Evolutionary conservation across 2,329 filamentous ascomycete species (phyloP), one percentile per base, ranked within the genome.

Genomic region (Colletotrichum falcatum): DNA sequence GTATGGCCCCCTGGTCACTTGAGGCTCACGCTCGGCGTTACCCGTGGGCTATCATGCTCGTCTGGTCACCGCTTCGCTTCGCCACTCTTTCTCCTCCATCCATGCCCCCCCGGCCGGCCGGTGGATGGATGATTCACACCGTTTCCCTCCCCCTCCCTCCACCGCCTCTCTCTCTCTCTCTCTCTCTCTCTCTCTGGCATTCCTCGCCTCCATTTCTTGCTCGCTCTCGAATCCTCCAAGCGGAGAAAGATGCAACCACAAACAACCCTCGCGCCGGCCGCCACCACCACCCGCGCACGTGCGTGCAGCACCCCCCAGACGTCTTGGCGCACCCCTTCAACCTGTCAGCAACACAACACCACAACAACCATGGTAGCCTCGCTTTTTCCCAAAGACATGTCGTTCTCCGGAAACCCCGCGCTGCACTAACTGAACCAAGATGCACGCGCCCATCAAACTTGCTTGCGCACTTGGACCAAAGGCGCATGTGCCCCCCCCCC

Each of bases 341-440:
- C 12, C 12, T 26, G 33, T 26, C 20, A 61, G 39, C 39, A 53
- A 55, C 30, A n/a, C n/a, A n/a, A n/a, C n/a, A n/a, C n/a, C n/a
- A n/a, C n/a, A 33, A 12, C 2, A 39, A 33, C 33, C 39, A 23
- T 20, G 33, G 53, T 65, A 65, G 66, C 54, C 66, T 69, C 66
- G 66, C 61, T 49, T 55, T 65, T 65, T 60, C 9, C 30, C 7
- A 3, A 7, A 33, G 3, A 7, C 30, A 33, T 33, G 4, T 33
- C 30, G n/a, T n/a, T 44, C 42, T 65, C 62, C 61, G 33, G 28
- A 20, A 28, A 58, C 58, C 46, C 48, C 39, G 62, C 30, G 59
- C 16, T 46, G n/a, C n/a, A n/a, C n/a, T n/a, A n/a, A 46, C 26
- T 33, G 18, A n/a, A 48, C 26, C n/a, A 35, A 51, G 59, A 61